Base-by-base conservation (phyloP, 805 yeast genomes). In the Kuraishia cidri region DNA sequence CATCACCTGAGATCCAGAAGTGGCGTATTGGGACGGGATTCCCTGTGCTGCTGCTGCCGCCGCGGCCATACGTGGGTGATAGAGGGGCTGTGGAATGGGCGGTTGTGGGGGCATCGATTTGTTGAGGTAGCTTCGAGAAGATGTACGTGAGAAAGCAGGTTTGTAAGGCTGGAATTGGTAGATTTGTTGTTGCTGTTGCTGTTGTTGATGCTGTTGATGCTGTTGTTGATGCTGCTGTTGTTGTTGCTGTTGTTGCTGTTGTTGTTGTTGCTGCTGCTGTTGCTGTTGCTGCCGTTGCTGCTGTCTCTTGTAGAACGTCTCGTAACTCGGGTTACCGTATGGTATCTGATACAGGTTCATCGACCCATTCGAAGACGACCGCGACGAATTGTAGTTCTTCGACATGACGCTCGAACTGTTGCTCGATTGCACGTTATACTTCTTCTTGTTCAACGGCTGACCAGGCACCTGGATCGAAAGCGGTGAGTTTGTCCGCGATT, bases 1-100 rank as follows among this genome's bases (percentile, higher is more conserved):
- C 85, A 80, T 78, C 9, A 80, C 84, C 43, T 76, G 81, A 0
- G 83, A 75, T 3, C 87, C 86, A 5, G 79, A 64, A 8, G 62
- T 54, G 6, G 54, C 44, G 33, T 35, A 35, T 23, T 34, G 37
- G 23, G 7, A 20, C 23, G 10, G 7, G 23, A 7, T 20, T 20
- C 9, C 9, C 23, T 20, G 23, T n/a, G n/a, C n/a, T n/a, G n/a
- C n/a, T n/a, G n/a, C n/a, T n/a, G n/a, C n/a, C n/a, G n/a, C n/a
- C 23, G 23, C 7, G 9, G 23, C 7, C 23, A 20, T 10, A 10
- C 23, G 23, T 10, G 23, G 23, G 23, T 7, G 10, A 10, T 20
- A 20, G 7, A 7, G 9, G 9, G 23, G 23, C n/a, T n/a, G n/a
- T n/a, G n/a, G n/a, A n/a, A n/a, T n/a, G n/a, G n/a, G n/a, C n/a